Conservation (phyloP, 129 eudicot genomes). For the Mikania micrantha region DNA sequence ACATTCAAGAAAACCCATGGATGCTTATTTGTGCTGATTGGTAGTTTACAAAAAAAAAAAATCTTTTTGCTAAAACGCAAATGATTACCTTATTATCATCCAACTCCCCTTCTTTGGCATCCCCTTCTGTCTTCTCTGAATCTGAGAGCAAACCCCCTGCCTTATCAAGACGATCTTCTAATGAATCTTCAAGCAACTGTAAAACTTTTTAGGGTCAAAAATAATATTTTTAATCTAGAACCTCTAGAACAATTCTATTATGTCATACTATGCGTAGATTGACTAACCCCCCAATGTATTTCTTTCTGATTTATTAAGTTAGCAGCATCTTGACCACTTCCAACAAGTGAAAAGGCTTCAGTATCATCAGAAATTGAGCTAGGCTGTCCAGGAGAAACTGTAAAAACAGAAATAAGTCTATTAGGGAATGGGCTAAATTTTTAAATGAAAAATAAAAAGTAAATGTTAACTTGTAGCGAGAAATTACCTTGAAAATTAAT, state of each 20-base stretch:
- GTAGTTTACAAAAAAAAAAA: background rate
- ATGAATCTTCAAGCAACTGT: slow-evolving; percentile 90
- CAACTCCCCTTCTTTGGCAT: slow-evolving; percentile 69
- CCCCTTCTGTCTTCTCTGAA: slow-evolving; percentile 79
- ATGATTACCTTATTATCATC: slow-evolving; percentile 73
- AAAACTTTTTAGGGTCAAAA: slow-evolving; percentile 8
- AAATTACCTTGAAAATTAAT: slow-evolving; percentile 70
- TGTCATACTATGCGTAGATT: background rate
- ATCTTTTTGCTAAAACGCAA: slow-evolving; percentile 1
- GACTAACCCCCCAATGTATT: slow-evolving; percentile 97
- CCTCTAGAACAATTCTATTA: background rate
- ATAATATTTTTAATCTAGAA: background rate
- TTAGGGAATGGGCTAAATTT: background rate
- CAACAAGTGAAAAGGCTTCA: slow-evolving; percentile 80
- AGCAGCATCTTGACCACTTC: slow-evolving; percentile 87
- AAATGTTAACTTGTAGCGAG: background rate
- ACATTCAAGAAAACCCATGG: background rate
- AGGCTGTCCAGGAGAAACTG: slow-evolving; percentile 95
- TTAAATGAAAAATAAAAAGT: background rate
- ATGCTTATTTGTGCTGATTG: slow-evolving; percentile 6
- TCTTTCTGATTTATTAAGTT: slow-evolving; percentile 90
- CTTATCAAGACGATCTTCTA: slow-evolving; percentile 90
- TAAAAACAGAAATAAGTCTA: slow-evolving; percentile 6
- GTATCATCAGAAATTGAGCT: slow-evolving; percentile 86
- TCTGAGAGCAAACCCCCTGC: slow-evolving; percentile 60